Conservation (phyloP, 371 early-diverging fungal genomes). For the Choanephora cucurbitarum region DNA sequence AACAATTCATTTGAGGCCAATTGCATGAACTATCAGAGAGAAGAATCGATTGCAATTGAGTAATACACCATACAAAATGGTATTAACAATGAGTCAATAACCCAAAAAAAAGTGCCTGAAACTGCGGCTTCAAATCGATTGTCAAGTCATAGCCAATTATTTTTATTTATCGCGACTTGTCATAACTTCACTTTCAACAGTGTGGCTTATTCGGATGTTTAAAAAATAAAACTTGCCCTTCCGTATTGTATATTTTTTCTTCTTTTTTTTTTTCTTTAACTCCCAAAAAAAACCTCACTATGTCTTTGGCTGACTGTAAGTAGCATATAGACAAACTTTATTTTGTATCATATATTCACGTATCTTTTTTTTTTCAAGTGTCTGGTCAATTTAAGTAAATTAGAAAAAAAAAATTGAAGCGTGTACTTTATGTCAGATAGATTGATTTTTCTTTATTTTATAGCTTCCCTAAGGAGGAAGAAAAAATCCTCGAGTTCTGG, state of each 20-base stretch:
- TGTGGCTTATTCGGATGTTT: neutral
- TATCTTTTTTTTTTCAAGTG: constrained; percentile 23
- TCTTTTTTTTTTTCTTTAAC: constrained; percentile 15
- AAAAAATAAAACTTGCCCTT: neutral
- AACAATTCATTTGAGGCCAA: no score
- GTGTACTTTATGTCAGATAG: constrained; percentile 4
- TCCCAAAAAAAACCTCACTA: constrained; percentile 14
- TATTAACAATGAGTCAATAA: no score
- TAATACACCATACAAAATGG: no score
- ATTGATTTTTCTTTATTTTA: constrained; percentile 19
- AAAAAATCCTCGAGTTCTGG: constrained; percentile 96
- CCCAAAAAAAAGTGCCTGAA: neutral
- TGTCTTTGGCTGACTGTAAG: constrained; percentile 56
- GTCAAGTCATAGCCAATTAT: neutral
- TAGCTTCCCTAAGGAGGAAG: constrained; percentile 96
- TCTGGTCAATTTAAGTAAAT: constrained; percentile 59
- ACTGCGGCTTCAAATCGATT: neutral
- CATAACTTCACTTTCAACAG: neutral
- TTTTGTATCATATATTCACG: neutral
- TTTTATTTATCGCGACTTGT: neutral
- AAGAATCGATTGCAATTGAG: no score
- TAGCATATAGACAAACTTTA: neutral
- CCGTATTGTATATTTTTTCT: neutral
- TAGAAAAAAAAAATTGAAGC: neutral
- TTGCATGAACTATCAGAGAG: no score